Evolutionary conservation across 2,329 filamentous ascomycete genomes (phyloP).

Genomic region (Sclerotiophoma versabilis): DNA sequence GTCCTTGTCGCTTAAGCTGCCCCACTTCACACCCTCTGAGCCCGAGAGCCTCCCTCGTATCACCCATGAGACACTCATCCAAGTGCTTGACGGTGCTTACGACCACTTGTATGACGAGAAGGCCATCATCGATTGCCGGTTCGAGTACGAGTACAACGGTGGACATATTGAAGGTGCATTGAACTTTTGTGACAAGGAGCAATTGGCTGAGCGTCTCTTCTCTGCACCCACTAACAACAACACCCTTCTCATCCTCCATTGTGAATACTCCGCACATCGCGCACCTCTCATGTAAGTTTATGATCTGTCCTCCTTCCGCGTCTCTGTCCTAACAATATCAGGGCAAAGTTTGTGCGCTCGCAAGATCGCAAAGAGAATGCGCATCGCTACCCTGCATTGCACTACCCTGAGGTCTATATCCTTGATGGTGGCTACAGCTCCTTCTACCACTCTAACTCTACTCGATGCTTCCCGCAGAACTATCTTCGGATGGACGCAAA

Average conservation of each 20-base stretch:
- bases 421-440: conserved; percentile 94
- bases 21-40: conserved; percentile 84
- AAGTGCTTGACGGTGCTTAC: conserved; percentile 88
- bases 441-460: conserved; percentile 82
- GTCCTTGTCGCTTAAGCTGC: conserved; percentile 74
- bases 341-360: conserved; percentile 86
- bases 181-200: conserved; percentile 97
- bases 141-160: conserved; percentile 98
- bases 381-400: conserved; percentile 84
- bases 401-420: conserved; percentile 98
- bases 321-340: conserved; percentile 37
- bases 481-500: conserved; percentile 97
- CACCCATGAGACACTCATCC: conserved; percentile 77
- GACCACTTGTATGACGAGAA: conserved; percentile 78
- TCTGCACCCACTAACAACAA: conserved; percentile 66
- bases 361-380: conserved; percentile 86
- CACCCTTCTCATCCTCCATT: conserved; percentile 91
- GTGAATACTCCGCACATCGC: conserved; percentile 96
- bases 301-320: not conserved
- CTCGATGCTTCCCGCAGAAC: conserved; percentile 88
- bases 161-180: conserved; percentile 92
- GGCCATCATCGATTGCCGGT: conserved; percentile 93
- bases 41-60: conserved; percentile 90
- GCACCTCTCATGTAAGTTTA: conserved; percentile 80
- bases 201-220: conserved; percentile 81